phyloP scores from a whole-genome alignment of 2,329 filamentous ascomycete species.

The Biscogniauxia marginata region DNA sequence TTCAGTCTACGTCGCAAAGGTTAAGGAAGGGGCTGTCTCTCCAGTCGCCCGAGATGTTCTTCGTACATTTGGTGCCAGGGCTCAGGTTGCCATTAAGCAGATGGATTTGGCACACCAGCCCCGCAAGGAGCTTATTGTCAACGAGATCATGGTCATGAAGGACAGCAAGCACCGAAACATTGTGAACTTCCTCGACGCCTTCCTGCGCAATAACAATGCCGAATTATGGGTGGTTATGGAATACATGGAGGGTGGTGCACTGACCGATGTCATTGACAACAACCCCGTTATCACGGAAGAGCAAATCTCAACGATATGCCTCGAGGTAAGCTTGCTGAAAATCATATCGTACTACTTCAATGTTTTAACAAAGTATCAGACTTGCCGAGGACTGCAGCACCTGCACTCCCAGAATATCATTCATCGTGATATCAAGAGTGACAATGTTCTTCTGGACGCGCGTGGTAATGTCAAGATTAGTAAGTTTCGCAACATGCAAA shows the following conservation, averaged over 20 bases:
- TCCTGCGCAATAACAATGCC: constrained; percentile 88
- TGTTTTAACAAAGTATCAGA: constrained; percentile 53
- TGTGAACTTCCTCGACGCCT: constrained; percentile 97
- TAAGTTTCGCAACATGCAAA: constrained; percentile 47
- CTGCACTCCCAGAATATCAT: constrained; percentile 96
- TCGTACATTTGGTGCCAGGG: constrained; percentile 73
- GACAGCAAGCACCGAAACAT: constrained; percentile 98
- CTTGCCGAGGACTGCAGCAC: constrained; percentile 91
- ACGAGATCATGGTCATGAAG: constrained; percentile 99
- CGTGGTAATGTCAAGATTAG: constrained; percentile 97
- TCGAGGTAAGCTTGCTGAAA: constrained; percentile 67
- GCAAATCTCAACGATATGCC: constrained; percentile 95
- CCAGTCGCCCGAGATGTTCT: constrained; percentile 74
- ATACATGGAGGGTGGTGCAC: constrained; percentile 96
- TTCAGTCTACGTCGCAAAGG: constrained; percentile 95
- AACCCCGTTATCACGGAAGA: constrained; percentile 92
- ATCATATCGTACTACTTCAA: not conserved
- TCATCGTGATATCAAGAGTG: constrained; percentile 98
- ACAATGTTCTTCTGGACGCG: constrained; percentile 93
- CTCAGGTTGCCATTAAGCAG: constrained; percentile 97
- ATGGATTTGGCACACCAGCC: constrained; percentile 99
- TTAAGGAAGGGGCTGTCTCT: constrained; percentile 87
- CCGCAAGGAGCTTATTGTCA: constrained; percentile 96
- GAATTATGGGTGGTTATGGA: constrained; percentile 99
- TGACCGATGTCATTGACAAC: constrained; percentile 99